Conservation (phyloP, 2,329 filamentous ascomycete species). For the Fusarium compactum region DNA sequence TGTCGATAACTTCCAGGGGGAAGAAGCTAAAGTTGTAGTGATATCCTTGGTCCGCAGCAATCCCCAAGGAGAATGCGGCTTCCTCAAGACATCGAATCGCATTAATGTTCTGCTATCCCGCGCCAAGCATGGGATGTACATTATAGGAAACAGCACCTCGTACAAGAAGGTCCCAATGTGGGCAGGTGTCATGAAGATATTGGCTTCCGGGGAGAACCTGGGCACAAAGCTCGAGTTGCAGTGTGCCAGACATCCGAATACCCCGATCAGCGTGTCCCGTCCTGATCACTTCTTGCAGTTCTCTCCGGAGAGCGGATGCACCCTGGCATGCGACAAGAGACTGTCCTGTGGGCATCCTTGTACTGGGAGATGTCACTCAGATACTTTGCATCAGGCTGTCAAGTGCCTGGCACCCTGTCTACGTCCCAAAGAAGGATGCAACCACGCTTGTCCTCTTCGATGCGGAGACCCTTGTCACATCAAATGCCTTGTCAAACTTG, state of each 20-base stretch:
- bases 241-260: conserved; percentile 1
- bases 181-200: not conserved
- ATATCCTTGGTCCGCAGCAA: conserved; percentile 4
- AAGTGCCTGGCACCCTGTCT: not conserved
- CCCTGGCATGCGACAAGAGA: not conserved
- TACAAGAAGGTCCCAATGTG: conserved; percentile 5
- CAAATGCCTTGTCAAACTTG: not conserved
- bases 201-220: not conserved
- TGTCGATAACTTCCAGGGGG: conserved; percentile 9
- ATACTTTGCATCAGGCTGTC: not conserved
- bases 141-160: not conserved
- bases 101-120: conserved; percentile 1
- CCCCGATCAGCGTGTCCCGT: not conserved
- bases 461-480: conserved; percentile 1
- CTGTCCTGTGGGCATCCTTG: not conserved
- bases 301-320: conserved; percentile 1
- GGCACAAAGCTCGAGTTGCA: not conserved
- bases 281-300: conserved; percentile 6
- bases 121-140: conserved; percentile 2
- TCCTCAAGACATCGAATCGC: conserved; percentile 2
- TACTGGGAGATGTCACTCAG: not conserved
- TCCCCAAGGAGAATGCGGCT: not conserved
- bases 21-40: conserved; percentile 2
- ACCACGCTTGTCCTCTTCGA: not conserved
- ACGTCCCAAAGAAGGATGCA: not conserved